phyloP scores from a whole-genome alignment of 2,329 filamentous ascomycete species.

The Capronia americana region DNA sequence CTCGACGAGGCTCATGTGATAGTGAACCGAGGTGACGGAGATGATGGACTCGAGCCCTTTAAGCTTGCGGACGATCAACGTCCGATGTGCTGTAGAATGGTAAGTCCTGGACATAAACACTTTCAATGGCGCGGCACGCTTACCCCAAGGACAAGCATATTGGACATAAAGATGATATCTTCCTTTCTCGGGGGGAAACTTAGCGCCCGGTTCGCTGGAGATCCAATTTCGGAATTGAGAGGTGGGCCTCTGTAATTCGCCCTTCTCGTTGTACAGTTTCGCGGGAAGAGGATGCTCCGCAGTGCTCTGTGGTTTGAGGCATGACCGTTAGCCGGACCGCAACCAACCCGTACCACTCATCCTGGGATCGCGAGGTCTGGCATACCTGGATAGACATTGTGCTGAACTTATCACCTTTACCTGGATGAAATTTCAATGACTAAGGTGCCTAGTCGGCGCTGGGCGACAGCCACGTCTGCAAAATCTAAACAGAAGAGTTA shows the following conservation, averaged over 20 bases:
- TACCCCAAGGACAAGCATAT: slow-evolving; percentile 89
- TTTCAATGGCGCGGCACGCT: background rate
- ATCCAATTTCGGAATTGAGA: slow-evolving; percentile 83
- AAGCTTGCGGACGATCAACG: slow-evolving; percentile 54
- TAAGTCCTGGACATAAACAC: background rate
- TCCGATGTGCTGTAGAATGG: slow-evolving; percentile 52
- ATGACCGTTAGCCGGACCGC: background rate
- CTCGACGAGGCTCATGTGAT: slow-evolving; percentile 62
- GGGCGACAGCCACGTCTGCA: background rate
- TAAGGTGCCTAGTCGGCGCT: background rate
- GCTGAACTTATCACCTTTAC: background rate
- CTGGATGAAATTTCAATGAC: background rate
- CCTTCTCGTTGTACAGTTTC: slow-evolving; percentile 65
- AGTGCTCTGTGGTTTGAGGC: slow-evolving; percentile 66
- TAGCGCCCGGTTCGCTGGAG: slow-evolving; percentile 71
- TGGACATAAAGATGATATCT: slow-evolving; percentile 94
- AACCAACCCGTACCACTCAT: background rate
- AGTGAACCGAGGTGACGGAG: slow-evolving; percentile 79
- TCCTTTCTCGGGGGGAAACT: slow-evolving; percentile 82
- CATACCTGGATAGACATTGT: slow-evolving; percentile 19
- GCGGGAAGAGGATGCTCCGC: slow-evolving; percentile 73
- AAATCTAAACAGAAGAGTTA: background rate
- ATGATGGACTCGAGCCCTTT: slow-evolving; percentile 59
- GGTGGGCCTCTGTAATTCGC: slow-evolving; percentile 88
- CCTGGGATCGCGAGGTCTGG: background rate